Evolutionary conservation across 2,329 filamentous ascomycete species (phyloP), one percentile per base, ranked within the genome.

Genomic region (Zasmidium cellare): DNA sequence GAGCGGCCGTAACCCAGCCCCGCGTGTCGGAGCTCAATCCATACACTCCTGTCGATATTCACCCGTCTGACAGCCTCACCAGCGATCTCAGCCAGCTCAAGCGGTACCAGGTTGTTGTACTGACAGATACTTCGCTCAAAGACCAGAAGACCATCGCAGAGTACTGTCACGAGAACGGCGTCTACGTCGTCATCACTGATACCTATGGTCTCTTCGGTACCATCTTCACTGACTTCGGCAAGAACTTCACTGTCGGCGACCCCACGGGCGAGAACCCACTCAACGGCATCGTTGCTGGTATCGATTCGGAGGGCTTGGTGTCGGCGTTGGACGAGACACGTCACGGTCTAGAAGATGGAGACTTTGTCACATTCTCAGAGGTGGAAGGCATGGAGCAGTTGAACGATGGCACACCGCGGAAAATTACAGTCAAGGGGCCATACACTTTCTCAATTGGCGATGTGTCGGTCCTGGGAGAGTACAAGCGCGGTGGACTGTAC

Each of bases 401-500:
- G 62, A 99, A 99, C 74, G 84, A 84, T 67, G 84, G 85, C 46
- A 90, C 91, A 62, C 93, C 94, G 51, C 87, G 90, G 66, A 96
- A 97, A 79, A 85, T 99, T 61, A 91, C 89, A 3, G 92, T 97
- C 51, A 97, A 96, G 79, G 94, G 80, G 5, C 94, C 94, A 2
- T 99, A 97, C 75, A 96, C 92, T 9, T 99, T 99, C 77, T 94
- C 91, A 14, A 97, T 99, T 67, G 94, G 93, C 45, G 91, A 97
- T 73, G 91, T 97, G 9, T 91, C 90, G 22, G 88, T 86, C 5
- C 82, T 97, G 35, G 94, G 94, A 35, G 83, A 90, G 69, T 99
- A 99, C 79, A 80, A 90, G 79, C 85, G 89, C 52, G 93, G 93
- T 48, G 94, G 94, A 60, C 84, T 96, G 59, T 99, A 90, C 75